phyloP scores from a whole-genome alignment of 176 grass and related monocot genomes.

The Secale cereale region DNA sequence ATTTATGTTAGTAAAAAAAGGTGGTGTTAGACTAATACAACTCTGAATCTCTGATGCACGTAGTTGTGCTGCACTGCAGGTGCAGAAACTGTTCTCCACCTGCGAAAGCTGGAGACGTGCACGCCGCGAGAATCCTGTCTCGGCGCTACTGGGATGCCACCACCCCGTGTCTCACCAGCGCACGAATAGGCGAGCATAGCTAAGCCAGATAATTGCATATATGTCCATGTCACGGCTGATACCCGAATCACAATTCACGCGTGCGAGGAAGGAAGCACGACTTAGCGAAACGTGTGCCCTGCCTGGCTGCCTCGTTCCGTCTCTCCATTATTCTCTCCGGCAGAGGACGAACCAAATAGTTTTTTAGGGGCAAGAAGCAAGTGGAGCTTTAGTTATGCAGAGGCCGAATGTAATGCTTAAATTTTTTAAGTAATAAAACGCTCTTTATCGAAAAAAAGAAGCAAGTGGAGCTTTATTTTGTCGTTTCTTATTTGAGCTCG shows the following conservation, averaged over 20 bases:
- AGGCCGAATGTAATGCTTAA: too few species aligned
- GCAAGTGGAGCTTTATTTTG: neutral
- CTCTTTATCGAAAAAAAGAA: too few species aligned
- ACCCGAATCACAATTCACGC: neutral
- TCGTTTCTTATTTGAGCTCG: neutral
- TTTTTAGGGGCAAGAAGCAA: neutral
- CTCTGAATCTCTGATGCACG: neutral
- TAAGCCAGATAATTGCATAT: neutral
- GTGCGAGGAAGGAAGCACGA: neutral
- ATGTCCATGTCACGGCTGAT: neutral
- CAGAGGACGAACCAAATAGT: neutral
- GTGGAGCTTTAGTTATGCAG: neutral
- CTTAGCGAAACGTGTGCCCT: neutral
- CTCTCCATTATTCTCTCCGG: neutral
- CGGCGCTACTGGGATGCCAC: neutral
- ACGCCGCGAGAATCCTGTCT: neutral
- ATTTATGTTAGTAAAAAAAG: too few species aligned
- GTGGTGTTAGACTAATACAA: neutral
- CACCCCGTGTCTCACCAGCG: neutral
- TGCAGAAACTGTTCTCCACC: neutral
- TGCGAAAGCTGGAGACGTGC: slow-evolving; percentile 1
- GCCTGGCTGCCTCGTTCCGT: neutral
- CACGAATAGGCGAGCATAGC: neutral
- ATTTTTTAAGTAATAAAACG: too few species aligned
- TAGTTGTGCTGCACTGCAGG: neutral